phyloP scores from a whole-genome alignment of 23 red algal genomes.

The Gracilaria caudata region DNA sequence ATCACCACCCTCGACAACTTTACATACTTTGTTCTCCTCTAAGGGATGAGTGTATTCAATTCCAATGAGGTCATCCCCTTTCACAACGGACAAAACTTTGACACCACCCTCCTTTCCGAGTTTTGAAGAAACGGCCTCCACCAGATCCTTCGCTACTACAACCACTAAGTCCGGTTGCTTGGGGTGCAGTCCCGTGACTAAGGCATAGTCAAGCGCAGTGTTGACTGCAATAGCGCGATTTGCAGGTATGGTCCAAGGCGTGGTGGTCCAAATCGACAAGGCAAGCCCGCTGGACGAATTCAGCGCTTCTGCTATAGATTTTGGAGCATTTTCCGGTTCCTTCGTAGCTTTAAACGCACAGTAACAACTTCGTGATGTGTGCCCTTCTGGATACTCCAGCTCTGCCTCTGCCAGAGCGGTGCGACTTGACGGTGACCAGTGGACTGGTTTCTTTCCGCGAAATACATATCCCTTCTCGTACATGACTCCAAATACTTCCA shows the following conservation, averaged over 20 bases:
- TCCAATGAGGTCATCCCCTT: conserved; percentile 78
- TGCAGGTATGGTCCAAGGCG: conserved; percentile 97
- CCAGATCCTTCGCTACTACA: conserved; percentile 79
- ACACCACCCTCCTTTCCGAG: background rate
- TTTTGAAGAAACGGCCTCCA: conserved; percentile 56
- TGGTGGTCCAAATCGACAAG: conserved; percentile 96
- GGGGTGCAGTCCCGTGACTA: conserved; percentile 57
- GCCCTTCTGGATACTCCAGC: conserved; percentile 96
- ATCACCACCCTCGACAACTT: conserved; percentile 88
- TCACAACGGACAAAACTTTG: conserved; percentile 32
- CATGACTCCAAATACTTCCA: conserved; percentile 97
- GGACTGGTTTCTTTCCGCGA: conserved; percentile 95
- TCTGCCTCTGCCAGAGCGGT: conserved; percentile 98
- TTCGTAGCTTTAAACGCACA: conserved; percentile 61
- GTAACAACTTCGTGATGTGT: conserved; percentile 88
- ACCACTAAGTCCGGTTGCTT: conserved; percentile 29
- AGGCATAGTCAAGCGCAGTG: conserved; percentile 50
- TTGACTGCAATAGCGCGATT: conserved; percentile 96
- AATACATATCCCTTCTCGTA: conserved; percentile 90
- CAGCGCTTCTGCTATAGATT: conserved; percentile 12
- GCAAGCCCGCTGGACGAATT: background rate
- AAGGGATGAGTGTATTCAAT: conserved; percentile 82
- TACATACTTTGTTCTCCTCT: conserved; percentile 43
- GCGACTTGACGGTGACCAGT: conserved; percentile 93
- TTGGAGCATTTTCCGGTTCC: conserved; percentile 15